Evolutionary conservation across 768 basidiomycete genomes (phyloP), one percentile per base, ranked within the genome.

Genomic region (button mushroom (Agaricus bisporus)): DNA sequence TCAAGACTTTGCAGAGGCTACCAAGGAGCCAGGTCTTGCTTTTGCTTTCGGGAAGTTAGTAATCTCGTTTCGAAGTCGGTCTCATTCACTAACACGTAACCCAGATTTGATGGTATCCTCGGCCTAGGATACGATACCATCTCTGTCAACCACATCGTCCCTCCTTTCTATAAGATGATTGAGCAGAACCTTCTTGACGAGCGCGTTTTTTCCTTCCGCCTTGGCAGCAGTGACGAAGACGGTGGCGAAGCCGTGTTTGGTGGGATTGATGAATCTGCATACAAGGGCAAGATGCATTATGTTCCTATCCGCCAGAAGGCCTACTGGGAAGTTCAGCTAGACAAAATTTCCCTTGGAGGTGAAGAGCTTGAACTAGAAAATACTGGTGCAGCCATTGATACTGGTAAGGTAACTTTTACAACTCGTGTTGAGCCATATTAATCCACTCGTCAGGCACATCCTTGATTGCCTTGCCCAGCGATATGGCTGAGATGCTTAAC

Each of bases 401-500:
- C 91, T 15, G 90, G 90, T 86, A 36, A 51, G 64, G 59, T 10
- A 2, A 8, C 15, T n/a, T 29, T 29, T 17, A 38, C 11, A 10
- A 43, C 37, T 48, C 41, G n/a, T 38, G 39, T 36, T 41, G 37
- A 46, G 10, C 15, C 5, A 11, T 54, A 32, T 50, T 26, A 50
- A 63, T 41, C 61, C 49, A 41, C 20, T 47, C 20, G 6, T 48
- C 64, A 85, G 93, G 94, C 51, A 98, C 97, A 38, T 95, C 92
- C 6, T 77, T 98, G 56, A 98, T 98, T 61, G 95, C 88, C 46
- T 75, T 95, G 47, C 95, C 95, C 48, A 84, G 86, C 54, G 95
- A 98, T 64, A 79, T 98, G 50, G 95, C 97, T 49, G 97, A 99
- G 76, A 91, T 99, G 91, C 75, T 99, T 63, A 98, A 99, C 72